Percentiles rank a stretch among this genome's conserved stretches.
Evolutionary conservation across 1,284 basidiomycete species (phyloP).

Genomic region (Cystobasidium pallidum): DNA sequence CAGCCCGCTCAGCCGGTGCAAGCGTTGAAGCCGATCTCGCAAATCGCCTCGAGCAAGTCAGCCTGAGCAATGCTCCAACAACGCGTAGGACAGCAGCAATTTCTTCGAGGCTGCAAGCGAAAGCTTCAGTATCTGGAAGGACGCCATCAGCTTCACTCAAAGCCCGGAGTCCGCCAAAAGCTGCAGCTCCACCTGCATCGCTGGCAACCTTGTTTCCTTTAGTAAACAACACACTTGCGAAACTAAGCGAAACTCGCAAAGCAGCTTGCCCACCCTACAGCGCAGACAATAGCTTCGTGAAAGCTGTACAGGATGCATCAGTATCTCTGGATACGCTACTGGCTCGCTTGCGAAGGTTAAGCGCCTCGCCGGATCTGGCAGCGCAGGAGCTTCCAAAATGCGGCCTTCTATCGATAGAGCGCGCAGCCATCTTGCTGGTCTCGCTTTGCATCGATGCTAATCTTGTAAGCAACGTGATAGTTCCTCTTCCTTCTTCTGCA

Average conservation of each 20-base stretch:
- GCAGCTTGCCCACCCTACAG: neutral
- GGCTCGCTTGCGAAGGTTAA: neutral
- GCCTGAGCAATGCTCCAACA: conserved; percentile 2
- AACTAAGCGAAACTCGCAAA: conserved; percentile 9
- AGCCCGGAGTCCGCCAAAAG: neutral
- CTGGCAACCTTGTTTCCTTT: conserved; percentile 3
- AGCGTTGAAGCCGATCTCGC: conserved; percentile 20
- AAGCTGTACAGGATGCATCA: conserved; percentile 1
- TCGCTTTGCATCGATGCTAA: conserved; percentile 20
- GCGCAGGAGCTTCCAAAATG: neutral
- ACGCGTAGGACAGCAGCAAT: neutral
- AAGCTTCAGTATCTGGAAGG: conserved; percentile 16
- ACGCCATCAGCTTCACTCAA: conserved; percentile 22
- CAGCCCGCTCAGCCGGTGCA: neutral
- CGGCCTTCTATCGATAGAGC: conserved; percentile 28
- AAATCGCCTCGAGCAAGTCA: conserved; percentile 14
- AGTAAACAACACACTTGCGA: conserved; percentile 35
- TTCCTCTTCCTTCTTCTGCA: neutral
- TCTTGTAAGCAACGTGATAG: conserved; percentile 4
- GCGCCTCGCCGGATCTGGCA: neutral
- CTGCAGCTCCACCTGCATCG: neutral
- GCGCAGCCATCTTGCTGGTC: conserved; percentile 24
- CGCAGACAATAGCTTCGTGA: neutral
- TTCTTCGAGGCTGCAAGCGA: neutral
- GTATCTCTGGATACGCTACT: neutral